Conservation (phyloP, 2,329 filamentous ascomycete genomes). For the Stachybotrys chartarum region DNA sequence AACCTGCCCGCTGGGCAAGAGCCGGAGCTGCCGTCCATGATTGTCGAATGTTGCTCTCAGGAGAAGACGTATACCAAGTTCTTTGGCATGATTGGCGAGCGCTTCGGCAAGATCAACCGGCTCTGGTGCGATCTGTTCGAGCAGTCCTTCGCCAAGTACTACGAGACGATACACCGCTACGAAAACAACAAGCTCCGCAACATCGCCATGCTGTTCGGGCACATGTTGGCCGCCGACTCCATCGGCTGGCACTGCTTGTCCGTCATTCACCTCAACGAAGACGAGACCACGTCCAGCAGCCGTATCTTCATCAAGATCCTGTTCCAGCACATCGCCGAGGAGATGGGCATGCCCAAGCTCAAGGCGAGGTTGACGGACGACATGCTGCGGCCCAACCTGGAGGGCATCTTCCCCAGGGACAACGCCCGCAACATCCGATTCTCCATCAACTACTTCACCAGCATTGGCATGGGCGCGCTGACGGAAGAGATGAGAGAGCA, state of each 20-base stretch:
- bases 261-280: slow-evolving; percentile 83
- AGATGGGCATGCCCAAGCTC: slow-evolving; percentile 75
- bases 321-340: slow-evolving; percentile 85
- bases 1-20: slow-evolving; percentile 82
- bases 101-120: slow-evolving; percentile 92
- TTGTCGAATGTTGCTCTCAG: slow-evolving; percentile 93
- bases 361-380: slow-evolving; percentile 73
- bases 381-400: slow-evolving; percentile 67
- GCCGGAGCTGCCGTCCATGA: slow-evolving; percentile 88
- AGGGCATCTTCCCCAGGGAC: slow-evolving; percentile 84
- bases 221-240: slow-evolving; percentile 79
- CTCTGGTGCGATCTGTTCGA: slow-evolving; percentile 93
- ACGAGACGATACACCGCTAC: slow-evolving; percentile 94
- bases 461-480: slow-evolving; percentile 88
- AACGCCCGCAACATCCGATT: slow-evolving; percentile 87
- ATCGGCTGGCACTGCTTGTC: slow-evolving; percentile 89
- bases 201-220: slow-evolving; percentile 90
- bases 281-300: slow-evolving; percentile 92
- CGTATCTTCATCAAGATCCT: slow-evolving; percentile 98
- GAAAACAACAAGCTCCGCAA: slow-evolving; percentile 94
- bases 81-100: slow-evolving; percentile 87
- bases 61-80: slow-evolving; percentile 98
- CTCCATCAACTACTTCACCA: slow-evolving; percentile 99
- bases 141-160: slow-evolving; percentile 83
- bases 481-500: slow-evolving; percentile 94